A percentile compares a stretch with the other conserved stretches of the same genome.
phyloP scores from a whole-genome alignment of 768 basidiomycete species.

The Mycena albidolilacea region DNA sequence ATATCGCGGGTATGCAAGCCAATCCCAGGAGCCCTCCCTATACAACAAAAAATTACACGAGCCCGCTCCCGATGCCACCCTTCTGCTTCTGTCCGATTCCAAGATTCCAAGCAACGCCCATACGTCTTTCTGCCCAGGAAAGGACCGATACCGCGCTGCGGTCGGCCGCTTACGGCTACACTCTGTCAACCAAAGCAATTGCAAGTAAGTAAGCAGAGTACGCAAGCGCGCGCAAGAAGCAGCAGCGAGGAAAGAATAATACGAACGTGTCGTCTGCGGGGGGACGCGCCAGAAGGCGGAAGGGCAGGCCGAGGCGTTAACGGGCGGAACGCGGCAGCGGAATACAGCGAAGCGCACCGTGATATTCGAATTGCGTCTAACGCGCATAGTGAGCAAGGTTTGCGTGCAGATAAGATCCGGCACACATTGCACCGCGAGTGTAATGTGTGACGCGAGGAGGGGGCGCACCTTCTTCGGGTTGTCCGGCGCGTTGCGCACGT shows the following conservation, averaged over 20 bases:
- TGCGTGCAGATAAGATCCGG: conserved; percentile 23
- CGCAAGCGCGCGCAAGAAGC: neutral
- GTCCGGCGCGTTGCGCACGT: conserved; percentile 82
- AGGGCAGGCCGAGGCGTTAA: conserved; percentile 37
- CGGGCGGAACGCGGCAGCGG: conserved; percentile 4
- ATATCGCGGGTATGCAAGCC: conserved; percentile 10
- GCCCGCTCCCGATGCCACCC: neutral
- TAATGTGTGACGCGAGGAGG: neutral
- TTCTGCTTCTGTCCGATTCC: neutral
- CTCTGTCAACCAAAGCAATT: conserved; percentile 45
- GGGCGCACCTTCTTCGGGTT: conserved; percentile 87
- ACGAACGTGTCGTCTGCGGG: conserved; percentile 74
- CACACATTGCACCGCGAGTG: neutral
- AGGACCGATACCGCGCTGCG: conserved; percentile 1
- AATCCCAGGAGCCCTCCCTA: neutral
- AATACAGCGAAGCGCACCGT: conserved; percentile 64
- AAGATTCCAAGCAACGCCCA: no score
- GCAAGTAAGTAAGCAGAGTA: neutral
- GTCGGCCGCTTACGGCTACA: conserved; percentile 45
- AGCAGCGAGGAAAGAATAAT: conserved; percentile 10
- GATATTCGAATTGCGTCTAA: conserved; percentile 86
- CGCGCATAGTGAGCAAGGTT: conserved; percentile 12
- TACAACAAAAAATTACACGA: conserved; percentile 27
- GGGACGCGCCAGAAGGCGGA: conserved; percentile 12
- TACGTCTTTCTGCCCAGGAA: neutral